These are phyloP conservation scores for Oropetium thomaeum DNA, from an alignment of 176 grass and related monocot species.

Conservation along the genomic window DNA sequence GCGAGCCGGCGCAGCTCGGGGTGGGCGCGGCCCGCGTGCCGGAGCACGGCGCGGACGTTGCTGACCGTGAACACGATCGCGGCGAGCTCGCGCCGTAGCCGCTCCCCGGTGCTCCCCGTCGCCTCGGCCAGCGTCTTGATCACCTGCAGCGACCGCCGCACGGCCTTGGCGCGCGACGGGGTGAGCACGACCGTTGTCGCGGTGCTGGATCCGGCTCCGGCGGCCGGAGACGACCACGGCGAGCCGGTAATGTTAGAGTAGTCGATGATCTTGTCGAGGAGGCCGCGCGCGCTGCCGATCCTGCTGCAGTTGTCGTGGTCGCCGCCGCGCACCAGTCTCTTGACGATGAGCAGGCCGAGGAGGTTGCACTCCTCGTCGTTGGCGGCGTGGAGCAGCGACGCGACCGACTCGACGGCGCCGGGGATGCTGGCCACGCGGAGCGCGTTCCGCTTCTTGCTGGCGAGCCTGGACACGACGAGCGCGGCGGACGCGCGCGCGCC, in stretches of 20 bases:
- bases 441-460: slow-evolving; percentile 60
- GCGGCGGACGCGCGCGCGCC: slow-evolving; percentile 46
- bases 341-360: slow-evolving; percentile 69
- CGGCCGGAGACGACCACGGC: neutral
- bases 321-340: slow-evolving; percentile 69
- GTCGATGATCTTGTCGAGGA: slow-evolving; percentile 74
- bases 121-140: slow-evolving; percentile 72
- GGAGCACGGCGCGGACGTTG: slow-evolving; percentile 77
- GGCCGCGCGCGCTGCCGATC: slow-evolving; percentile 64
- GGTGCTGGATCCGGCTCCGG: too few species aligned
- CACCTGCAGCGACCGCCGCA: slow-evolving; percentile 67
- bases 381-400: slow-evolving; percentile 47
- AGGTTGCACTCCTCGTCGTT: slow-evolving; percentile 51
- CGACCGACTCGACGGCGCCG: slow-evolving; percentile 57
- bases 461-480: slow-evolving; percentile 63
- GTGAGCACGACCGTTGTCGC: neutral
- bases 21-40: slow-evolving; percentile 13
- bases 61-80: slow-evolving; percentile 71
- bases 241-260: slow-evolving; percentile 35
- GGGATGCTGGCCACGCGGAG: slow-evolving; percentile 50
- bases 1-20: slow-evolving; percentile 43
- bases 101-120: slow-evolving; percentile 45
- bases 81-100: slow-evolving; percentile 51
- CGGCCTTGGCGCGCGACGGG: slow-evolving; percentile 35
- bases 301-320: slow-evolving; percentile 70